Base-by-base conservation (phyloP, 2,329 filamentous ascomycete genomes). In the Tolypocladium guangdongense region DNA sequence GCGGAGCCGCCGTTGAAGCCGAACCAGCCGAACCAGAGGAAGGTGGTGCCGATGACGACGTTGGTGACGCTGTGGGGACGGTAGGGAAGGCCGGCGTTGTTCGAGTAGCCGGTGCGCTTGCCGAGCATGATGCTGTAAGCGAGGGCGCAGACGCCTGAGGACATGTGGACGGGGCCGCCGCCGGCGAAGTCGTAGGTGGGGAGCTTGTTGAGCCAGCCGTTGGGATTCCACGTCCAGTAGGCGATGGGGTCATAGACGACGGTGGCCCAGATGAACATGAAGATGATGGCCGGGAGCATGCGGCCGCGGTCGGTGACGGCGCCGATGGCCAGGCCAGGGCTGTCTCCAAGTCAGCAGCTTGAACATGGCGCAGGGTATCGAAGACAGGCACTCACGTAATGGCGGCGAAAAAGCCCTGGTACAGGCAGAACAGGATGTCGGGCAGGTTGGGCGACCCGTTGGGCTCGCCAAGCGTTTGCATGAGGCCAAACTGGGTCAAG, bases 11-110 rank as follows among this genome's bases (percentile, higher is more conserved):
- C 90, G 70, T 96, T 96, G 81, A 96, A 96, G 49, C 91, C 91
- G 67, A 96, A 93, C 91, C 90, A 96, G 55, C 91, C 90, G 47
- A 96, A 88, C 91, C 91, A 96, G 50, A 96, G 78, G 69, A 86
- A 80, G 30, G 85, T 79, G 4, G 87, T 88, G 24, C 87, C 86
- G 48, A 90, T 75, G 49, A 88, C 82, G 58, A 89, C 83, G 60
- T 87, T 77, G 54, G 85, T 87, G 46, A 87, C 83, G 64, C 87
- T 89, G 69, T 90, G 86, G 10, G 86, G 84, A 35, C 81, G 78
- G 72, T 86, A 86, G 4, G 82, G 81, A 4, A 83, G 78, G 46
- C 82, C 79, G 56, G 83, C 76, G 50, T 78, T 76, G 61, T 77
- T 79, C 61, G 70, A 77, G 70, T 86, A 82, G 58, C 81, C 83